phyloP scores from a whole-genome alignment of 2,329 filamentous ascomycete species.

The Penicillium thymicola region DNA sequence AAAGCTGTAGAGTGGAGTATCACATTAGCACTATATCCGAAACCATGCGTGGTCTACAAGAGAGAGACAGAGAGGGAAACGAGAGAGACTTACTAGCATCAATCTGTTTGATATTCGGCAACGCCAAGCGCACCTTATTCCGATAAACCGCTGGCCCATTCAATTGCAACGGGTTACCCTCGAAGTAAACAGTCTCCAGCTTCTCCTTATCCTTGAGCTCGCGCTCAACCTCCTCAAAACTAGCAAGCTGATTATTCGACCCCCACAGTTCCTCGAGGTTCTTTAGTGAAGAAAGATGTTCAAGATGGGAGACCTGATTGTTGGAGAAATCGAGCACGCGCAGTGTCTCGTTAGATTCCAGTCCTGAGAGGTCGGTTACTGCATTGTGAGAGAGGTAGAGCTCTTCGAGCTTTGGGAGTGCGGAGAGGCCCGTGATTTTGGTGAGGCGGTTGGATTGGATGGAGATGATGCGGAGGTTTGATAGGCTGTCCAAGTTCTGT shows the following conservation, averaged over 20 bases:
- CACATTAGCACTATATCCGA: conserved; percentile 7
- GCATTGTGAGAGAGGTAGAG: conserved; percentile 94
- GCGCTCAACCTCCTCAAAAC: conserved; percentile 76
- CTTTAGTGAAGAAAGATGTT: conserved; percentile 64
- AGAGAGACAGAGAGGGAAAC: neutral
- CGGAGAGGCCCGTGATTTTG: conserved; percentile 70
- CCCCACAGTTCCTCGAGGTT: conserved; percentile 92
- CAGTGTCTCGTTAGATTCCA: conserved; percentile 65
- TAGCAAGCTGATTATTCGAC: conserved; percentile 76
- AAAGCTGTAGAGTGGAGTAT: conserved; percentile 24
- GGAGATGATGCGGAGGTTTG: conserved; percentile 80
- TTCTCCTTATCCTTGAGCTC: conserved; percentile 74
- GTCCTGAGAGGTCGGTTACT: conserved; percentile 71
- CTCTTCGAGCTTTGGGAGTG: conserved; percentile 76
- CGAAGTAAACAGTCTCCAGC: conserved; percentile 90
- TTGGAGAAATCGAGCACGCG: conserved; percentile 84
- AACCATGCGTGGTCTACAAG: neutral
- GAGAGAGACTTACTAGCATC: conserved; percentile 78
- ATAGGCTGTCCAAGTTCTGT: conserved; percentile 65
- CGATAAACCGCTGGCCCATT: conserved; percentile 79
- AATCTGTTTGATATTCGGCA: conserved; percentile 88
- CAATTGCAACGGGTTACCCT: conserved; percentile 86
- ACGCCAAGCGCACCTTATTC: conserved; percentile 83
- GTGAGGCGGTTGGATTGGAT: conserved; percentile 94
- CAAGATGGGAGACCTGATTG: conserved; percentile 74